Evolutionary conservation across 805 yeast species (phyloP).

Genomic region (Scheffersomyces lignosus): DNA sequence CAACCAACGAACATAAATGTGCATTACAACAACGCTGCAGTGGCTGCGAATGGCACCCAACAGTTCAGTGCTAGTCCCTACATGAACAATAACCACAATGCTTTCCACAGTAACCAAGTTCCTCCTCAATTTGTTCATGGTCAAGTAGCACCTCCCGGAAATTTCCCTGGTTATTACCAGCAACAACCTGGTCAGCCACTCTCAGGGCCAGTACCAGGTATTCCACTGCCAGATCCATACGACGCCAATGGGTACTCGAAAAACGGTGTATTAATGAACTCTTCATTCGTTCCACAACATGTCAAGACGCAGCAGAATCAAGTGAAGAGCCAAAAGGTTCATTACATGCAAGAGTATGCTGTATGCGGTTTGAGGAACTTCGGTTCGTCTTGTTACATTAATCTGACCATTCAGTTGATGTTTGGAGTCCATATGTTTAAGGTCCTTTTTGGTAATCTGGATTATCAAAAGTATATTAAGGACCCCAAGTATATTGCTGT

Average conservation of each 20-base stretch:
- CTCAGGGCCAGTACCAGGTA: neutral
- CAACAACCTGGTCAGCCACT: neutral
- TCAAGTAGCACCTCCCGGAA: too few relatives aligned
- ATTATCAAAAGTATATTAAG: constrained; percentile 44
- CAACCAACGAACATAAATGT: neutral
- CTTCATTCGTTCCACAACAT: constrained; percentile 27
- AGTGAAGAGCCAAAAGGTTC: constrained; percentile 11
- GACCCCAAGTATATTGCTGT: constrained; percentile 28
- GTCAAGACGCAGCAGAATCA: constrained; percentile 20
- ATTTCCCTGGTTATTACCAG: too few relatives aligned
- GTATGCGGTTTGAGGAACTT: constrained; percentile 65
- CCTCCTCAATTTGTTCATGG: too few relatives aligned
- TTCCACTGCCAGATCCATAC: too few relatives aligned
- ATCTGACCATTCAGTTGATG: constrained; percentile 69
- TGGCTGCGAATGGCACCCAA: neutral
- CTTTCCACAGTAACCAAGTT: neutral
- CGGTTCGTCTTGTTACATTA: constrained; percentile 77
- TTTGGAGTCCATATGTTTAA: constrained; percentile 56
- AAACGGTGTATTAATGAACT: too few relatives aligned
- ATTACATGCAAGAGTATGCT: constrained; percentile 39
- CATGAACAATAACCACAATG: neutral
- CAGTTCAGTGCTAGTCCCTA: neutral
- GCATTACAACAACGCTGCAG: too few relatives aligned
- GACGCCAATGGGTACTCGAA: too few relatives aligned
- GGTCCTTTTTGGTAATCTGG: constrained; percentile 45